Percentiles rank a stretch among this genome's conserved stretches.
These are phyloP conservation scores for Fusarium sp. DNA, from an alignment of 2,329 filamentous ascomycete species.

Conservation along the genomic window DNA sequence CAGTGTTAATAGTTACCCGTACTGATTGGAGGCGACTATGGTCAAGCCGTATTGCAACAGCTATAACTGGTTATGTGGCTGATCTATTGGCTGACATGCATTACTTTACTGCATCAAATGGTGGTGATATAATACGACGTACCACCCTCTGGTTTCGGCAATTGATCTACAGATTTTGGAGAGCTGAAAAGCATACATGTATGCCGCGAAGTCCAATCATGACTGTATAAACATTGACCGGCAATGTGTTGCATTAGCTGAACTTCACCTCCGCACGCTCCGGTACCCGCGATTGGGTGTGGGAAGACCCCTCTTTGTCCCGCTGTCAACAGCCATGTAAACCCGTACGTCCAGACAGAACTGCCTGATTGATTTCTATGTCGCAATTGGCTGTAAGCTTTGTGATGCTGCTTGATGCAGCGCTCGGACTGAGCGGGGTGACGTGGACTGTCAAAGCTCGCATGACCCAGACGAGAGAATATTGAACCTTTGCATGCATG, in stretches of 20 bases:
- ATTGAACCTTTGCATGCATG: neutral
- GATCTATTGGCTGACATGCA: slow-evolving; percentile 10
- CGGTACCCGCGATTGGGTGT: neutral
- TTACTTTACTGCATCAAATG: neutral
- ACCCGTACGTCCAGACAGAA: neutral
- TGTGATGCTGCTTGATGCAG: neutral
- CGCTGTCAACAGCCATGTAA: neutral
- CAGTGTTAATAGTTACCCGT: neutral
- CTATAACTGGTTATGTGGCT: neutral
- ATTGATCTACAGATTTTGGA: neutral
- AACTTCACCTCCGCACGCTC: neutral
- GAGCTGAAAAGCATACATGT: neutral
- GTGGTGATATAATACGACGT: neutral
- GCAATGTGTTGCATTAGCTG: neutral
- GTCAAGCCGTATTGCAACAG: neutral
- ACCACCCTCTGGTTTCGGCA: neutral
- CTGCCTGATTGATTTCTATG: neutral
- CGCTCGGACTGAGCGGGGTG: neutral
- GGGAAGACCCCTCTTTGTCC: too few species aligned
- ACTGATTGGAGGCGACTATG: neutral
- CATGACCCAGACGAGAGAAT: neutral
- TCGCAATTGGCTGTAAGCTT: neutral
- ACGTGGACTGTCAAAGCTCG: too few species aligned
- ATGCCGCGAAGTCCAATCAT: neutral
- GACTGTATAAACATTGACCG: neutral